A percentile compares a stretch with the other conserved stretches of the same genome.
Conservation (phyloP, 148 eudicot genomes). For the Diospyros kaki region DNA sequence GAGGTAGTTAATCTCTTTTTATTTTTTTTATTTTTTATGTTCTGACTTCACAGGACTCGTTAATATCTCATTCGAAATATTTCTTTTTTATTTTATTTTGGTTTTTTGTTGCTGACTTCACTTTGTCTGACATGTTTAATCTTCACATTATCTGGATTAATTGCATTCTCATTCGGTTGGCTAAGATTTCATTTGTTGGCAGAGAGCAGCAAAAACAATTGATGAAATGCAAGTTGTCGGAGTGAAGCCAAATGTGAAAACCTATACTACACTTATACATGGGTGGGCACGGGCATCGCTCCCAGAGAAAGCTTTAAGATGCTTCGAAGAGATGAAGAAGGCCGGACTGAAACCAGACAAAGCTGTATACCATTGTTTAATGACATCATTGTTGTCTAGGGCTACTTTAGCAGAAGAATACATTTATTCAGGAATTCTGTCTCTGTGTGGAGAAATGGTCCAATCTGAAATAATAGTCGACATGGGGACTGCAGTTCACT, state of each 20-base stretch:
- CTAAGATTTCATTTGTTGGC: conserved; percentile 13
- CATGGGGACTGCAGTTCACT: conserved; percentile 97
- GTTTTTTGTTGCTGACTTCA: background rate
- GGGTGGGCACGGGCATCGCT: conserved; percentile 97
- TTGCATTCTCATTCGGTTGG: conserved; percentile 1
- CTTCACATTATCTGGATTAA: background rate
- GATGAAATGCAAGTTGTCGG: conserved; percentile 77
- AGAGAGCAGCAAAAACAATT: conserved; percentile 71
- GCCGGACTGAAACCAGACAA: conserved; percentile 77
- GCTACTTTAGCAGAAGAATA: conserved; percentile 91
- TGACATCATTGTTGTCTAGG: conserved; percentile 83
- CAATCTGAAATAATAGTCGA: conserved; percentile 70
- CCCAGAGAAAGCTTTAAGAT: conserved; percentile 84
- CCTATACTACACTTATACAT: conserved; percentile 83
- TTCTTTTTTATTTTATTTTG: conserved; percentile 5
- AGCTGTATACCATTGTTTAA: conserved; percentile 90
- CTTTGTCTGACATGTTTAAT: background rate
- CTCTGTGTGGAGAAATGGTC: conserved; percentile 68
- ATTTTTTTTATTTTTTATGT: background rate
- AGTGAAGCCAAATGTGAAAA: conserved; percentile 79
- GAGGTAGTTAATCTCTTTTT: no score
- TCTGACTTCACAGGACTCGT: background rate
- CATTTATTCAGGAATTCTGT: conserved; percentile 58
- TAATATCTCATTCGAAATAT: background rate
- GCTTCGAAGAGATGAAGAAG: conserved; percentile 71